These are phyloP conservation scores for Pelargonium citronellum DNA, from an alignment of 441 rosid genomes.

Conservation along the genomic window DNA sequence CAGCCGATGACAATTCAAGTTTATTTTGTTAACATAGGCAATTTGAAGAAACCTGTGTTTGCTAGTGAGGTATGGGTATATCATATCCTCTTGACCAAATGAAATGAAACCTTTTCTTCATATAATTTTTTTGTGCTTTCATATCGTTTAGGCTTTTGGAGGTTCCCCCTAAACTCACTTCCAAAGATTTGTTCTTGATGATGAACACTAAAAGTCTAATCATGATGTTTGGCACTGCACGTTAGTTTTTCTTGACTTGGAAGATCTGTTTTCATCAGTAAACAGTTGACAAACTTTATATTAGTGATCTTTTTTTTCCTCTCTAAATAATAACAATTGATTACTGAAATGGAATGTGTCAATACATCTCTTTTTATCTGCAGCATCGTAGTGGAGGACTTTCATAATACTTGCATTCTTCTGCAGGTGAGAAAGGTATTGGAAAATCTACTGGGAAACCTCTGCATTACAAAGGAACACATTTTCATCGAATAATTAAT, in stretches of 20 bases:
- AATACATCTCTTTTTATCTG: neutral
- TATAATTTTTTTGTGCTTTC: neutral
- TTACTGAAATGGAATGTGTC: neutral
- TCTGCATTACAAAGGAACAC: constrained; percentile 77
- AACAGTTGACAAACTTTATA: neutral
- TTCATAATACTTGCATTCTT: constrained; percentile 23
- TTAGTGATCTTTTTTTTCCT: no score
- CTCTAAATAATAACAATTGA: neutral
- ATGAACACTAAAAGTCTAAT: neutral
- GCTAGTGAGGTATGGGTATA: neutral
- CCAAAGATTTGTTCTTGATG: neutral
- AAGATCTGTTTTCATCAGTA: neutral
- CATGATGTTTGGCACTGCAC: neutral
- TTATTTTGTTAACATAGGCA: constrained; percentile 1
- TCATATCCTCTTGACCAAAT: neutral
- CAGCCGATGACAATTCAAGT: neutral
- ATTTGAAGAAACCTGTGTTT: neutral
- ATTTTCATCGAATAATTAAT: constrained; percentile 78
- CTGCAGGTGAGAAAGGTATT: constrained; percentile 76
- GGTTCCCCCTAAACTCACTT: neutral
- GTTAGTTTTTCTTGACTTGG: neutral
- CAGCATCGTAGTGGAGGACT: constrained; percentile 9
- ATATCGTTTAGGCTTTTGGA: neutral
- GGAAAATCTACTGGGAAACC: constrained; percentile 80
- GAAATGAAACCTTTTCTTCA: neutral